phyloP scores from a whole-genome alignment of 805 yeast genomes.

The Yamadazyma endophytica region DNA sequence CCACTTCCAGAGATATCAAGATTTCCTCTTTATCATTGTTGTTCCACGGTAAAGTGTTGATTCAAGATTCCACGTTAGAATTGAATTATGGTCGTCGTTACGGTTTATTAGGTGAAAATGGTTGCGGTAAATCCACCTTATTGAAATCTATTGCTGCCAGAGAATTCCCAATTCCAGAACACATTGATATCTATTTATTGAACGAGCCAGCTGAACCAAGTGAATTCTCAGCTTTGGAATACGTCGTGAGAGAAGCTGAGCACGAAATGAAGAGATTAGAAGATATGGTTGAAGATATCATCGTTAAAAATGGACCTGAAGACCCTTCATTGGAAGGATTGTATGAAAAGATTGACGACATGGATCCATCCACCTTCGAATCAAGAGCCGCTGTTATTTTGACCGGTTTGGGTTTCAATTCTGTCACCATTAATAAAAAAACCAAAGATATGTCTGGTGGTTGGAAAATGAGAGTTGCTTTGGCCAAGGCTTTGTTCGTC shows the following conservation, averaged over 20 bases:
- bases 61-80: constrained; percentile 89
- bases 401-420: constrained; percentile 95
- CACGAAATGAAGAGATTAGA: constrained; percentile 85
- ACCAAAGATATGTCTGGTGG: constrained; percentile 99
- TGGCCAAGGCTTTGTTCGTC: constrained; percentile 95
- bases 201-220: constrained; percentile 98
- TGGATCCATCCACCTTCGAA: constrained; percentile 97
- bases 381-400: constrained; percentile 92
- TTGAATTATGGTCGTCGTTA: constrained; percentile 96
- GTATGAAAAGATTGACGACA: constrained; percentile 90
- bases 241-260: constrained; percentile 97
- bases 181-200: constrained; percentile 84
- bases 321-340: constrained; percentile 77
- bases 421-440: constrained; percentile 80
- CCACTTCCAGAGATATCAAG: constrained; percentile 91
- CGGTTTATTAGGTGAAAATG: constrained; percentile 96
- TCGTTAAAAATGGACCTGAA: constrained; percentile 93
- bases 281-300: constrained; percentile 82
- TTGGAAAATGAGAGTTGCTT: constrained; percentile 99
- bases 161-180: constrained; percentile 92
- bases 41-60: constrained; percentile 95
- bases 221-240: constrained; percentile 87
- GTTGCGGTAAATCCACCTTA: constrained; percentile 97
- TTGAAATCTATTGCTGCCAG: constrained; percentile 91
- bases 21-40: constrained; percentile 83